A percentile compares a stretch with the other conserved stretches of the same genome.
Evolutionary conservation across 2,329 filamentous ascomycete species (phyloP).

Genomic region (Aspergillus versicolor): DNA sequence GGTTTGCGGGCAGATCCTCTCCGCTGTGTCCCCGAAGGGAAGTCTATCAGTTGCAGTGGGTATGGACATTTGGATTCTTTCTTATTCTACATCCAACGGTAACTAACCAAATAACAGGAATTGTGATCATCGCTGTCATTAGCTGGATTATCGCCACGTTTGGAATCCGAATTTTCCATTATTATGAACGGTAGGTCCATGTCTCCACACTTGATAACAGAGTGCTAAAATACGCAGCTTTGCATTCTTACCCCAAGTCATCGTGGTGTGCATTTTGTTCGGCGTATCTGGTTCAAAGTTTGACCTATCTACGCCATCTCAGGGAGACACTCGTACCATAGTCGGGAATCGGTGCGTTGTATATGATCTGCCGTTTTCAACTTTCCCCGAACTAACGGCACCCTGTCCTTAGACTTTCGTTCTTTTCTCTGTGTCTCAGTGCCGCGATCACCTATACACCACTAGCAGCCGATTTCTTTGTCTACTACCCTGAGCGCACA

Average conservation of each 20-base stretch:
- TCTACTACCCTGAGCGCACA: slow-evolving; percentile 61
- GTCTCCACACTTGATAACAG: neutral
- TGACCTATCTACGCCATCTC: slow-evolving; percentile 53
- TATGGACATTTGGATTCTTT: slow-evolving; percentile 14
- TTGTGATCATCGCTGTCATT: slow-evolving; percentile 63
- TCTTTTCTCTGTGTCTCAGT: slow-evolving; percentile 68
- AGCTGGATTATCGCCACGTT: slow-evolving; percentile 66
- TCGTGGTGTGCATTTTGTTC: slow-evolving; percentile 61
- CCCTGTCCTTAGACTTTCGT: slow-evolving; percentile 54
- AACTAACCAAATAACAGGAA: slow-evolving; percentile 36
- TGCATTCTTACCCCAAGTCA: slow-evolving; percentile 63
- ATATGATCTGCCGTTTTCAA: neutral
- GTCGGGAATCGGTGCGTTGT: slow-evolving; percentile 44
- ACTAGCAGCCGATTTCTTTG: slow-evolving; percentile 66
- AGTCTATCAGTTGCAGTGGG: slow-evolving; percentile 64
- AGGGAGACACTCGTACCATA: slow-evolving; percentile 53
- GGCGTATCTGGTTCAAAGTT: slow-evolving; percentile 62
- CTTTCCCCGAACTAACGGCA: neutral
- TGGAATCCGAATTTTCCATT: slow-evolving; percentile 66
- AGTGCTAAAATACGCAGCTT: slow-evolving; percentile 42
- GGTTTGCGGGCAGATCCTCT: slow-evolving; percentile 67
- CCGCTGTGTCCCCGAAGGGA: slow-evolving; percentile 60
- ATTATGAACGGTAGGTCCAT: slow-evolving; percentile 59
- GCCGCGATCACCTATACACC: slow-evolving; percentile 64
- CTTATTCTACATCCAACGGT: neutral